Evolutionary conservation across 345 rosid genomes (phyloP).

Genomic region (Linum lewisii): DNA sequence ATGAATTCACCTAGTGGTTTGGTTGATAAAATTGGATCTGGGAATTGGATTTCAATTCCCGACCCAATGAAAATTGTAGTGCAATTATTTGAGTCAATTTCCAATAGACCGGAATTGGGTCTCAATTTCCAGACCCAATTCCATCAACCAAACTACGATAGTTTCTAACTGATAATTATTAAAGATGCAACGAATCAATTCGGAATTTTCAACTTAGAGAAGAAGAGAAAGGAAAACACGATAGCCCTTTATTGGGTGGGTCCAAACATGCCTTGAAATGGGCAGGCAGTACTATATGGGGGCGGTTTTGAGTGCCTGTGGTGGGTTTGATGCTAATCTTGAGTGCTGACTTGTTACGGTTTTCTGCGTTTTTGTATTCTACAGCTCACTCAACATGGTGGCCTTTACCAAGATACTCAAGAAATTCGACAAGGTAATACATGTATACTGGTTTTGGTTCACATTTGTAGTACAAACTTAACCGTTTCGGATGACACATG

Average conservation of each 20-base stretch:
- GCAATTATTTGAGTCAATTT: too few species aligned
- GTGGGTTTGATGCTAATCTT: neutral
- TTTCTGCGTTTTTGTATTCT: neutral
- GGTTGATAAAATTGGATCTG: too few species aligned
- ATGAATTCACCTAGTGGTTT: too few species aligned
- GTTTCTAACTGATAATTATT: too few species aligned
- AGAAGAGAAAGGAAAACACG: neutral
- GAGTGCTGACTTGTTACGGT: neutral
- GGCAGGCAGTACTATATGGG: too few species aligned
- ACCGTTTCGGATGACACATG: neutral
- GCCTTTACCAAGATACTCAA: slow-evolving; percentile 85
- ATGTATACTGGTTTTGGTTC: neutral
- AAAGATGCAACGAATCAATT: too few species aligned
- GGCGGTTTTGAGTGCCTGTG: neutral
- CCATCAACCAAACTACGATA: too few species aligned
- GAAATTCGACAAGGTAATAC: slow-evolving; percentile 86
- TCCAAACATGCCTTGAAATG: neutral
- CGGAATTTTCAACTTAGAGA: neutral
- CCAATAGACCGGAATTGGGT: too few species aligned
- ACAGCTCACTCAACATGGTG: slow-evolving; percentile 76
- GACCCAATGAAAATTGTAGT: too few species aligned
- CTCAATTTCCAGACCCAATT: too few species aligned
- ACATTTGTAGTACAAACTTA: neutral
- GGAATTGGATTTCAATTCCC: too few species aligned
- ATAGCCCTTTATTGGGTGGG: neutral